Percentiles rank a stretch among this genome's conserved stretches.
Evolutionary conservation across 768 basidiomycete species (phyloP).

Genomic region (Chalciporus pseudorubinellus): DNA sequence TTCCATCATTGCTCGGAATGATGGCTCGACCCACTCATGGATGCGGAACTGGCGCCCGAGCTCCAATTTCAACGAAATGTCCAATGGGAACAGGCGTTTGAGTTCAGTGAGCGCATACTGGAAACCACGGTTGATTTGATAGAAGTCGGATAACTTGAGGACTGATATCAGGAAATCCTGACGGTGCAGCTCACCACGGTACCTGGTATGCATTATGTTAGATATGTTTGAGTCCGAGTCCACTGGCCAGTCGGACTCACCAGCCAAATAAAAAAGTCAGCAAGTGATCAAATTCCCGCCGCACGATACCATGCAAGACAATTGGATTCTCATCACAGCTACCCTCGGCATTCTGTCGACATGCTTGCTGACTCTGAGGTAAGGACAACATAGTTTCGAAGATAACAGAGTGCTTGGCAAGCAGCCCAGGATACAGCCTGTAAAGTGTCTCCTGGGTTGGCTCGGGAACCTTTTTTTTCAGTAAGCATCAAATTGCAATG

Average conservation of each 20-base stretch:
- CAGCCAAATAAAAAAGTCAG: background rate
- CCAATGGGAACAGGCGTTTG: background rate
- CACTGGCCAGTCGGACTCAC: background rate
- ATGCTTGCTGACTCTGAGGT: background rate
- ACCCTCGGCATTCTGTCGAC: background rate
- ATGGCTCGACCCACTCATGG: conserved; percentile 11
- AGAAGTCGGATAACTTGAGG: conserved; percentile 3
- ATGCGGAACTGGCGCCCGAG: conserved; percentile 4
- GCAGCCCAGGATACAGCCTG: background rate
- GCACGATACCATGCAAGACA: background rate
- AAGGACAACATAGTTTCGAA: background rate
- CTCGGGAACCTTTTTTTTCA: background rate
- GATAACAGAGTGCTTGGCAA: background rate
- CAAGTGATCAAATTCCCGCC: conserved; percentile 1
- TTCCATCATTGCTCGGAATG: conserved; percentile 1
- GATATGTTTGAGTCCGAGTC: background rate
- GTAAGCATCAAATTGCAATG: background rate
- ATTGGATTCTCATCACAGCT: conserved; percentile 5
- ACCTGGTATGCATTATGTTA: background rate
- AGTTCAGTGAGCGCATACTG: conserved; percentile 8
- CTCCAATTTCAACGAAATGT: conserved; percentile 1
- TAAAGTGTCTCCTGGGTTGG: background rate
- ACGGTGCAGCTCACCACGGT: conserved; percentile 1
- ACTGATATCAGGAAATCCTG: conserved; percentile 2
- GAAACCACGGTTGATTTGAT: conserved; percentile 4